Percentiles rank a stretch among this genome's conserved stretches.
These are phyloP conservation scores for Trichocladium uniseriatum DNA, from an alignment of 495 filamentous ascomycete genomes.

Conservation along the genomic window DNA sequence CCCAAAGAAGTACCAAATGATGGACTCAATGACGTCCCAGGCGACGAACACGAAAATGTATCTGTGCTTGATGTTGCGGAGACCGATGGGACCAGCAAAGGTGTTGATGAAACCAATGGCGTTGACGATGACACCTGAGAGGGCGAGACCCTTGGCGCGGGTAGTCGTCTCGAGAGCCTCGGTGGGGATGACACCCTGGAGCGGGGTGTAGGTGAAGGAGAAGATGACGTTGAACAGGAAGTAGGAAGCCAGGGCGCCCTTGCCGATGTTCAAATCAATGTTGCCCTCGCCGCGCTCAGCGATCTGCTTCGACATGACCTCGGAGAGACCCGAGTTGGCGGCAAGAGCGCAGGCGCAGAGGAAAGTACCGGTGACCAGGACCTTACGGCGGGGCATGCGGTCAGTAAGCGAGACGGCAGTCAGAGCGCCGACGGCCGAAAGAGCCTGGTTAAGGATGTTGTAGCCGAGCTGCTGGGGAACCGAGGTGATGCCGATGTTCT, in stretches of 20 bases:
- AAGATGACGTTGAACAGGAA: constrained; percentile 55
- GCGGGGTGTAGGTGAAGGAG: constrained; percentile 51
- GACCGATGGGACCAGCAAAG: constrained; percentile 41
- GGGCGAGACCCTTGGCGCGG: constrained; percentile 43
- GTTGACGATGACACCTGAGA: constrained; percentile 36
- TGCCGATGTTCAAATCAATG: constrained; percentile 24
- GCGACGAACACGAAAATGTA: constrained; percentile 44
- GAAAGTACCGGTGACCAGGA: constrained; percentile 35
- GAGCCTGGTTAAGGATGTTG: constrained; percentile 37
- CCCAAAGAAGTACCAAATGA: constrained; percentile 41
- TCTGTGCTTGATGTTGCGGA: constrained; percentile 39
- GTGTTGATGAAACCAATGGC: constrained; percentile 43
- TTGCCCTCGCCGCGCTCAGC: background rate
- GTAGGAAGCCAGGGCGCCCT: constrained; percentile 39
- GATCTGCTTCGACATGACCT: constrained; percentile 29
- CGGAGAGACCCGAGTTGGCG: constrained; percentile 39
- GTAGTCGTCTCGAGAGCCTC: constrained; percentile 44
- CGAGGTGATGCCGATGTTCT: constrained; percentile 23
- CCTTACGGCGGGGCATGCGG: constrained; percentile 37
- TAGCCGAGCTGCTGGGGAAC: constrained; percentile 34
- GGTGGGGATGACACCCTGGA: constrained; percentile 50
- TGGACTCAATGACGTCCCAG: constrained; percentile 37
- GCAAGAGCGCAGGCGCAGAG: constrained; percentile 43
- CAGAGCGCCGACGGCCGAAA: constrained; percentile 38
- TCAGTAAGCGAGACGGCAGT: constrained; percentile 35